Base-by-base conservation (phyloP, 179 eudicot species). In the Corrigiola litoralis region DNA sequence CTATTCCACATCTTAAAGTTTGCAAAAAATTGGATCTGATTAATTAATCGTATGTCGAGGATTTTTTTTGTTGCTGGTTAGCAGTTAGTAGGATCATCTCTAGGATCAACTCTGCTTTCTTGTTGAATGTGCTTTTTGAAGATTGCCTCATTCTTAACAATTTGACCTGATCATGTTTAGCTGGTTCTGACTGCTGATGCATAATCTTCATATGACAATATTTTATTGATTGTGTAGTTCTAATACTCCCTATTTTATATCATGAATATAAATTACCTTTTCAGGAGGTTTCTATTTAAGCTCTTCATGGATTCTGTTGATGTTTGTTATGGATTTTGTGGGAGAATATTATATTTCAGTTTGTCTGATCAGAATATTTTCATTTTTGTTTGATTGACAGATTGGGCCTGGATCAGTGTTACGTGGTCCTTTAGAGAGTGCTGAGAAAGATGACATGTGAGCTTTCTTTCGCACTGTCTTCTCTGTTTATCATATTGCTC, bases 381-480 rank as follows among this genome's bases (percentile, higher is more conserved):
- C 21, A 40, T 32, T 58, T 63, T 40, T 23, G 18, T 66, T 58
- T 55, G 37, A 27, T 81, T 78, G 60, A 50, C 27, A 94, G 99
- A 85, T 90, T 77, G 99, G 95, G 11, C 88, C 90, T 64, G 99
- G 99, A 75, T 82, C 99, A 40, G 36, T 80, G 58, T 68, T 94
- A 81, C 86, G 97, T 62, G 97, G 97, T 67, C 94, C 97, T 25
- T 62, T 86, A 59, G 74, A 90, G 75, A 86, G 84, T 79, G 79
- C 84, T 27, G 82, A 85, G 61, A 72, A 73, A 46, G 76, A 71
- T 62, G 61, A 70, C 36, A 72, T 79, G 99, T 94, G 80, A 77
- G 92, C 69, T 45, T 56, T 36, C 6, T 28, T 67, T 34, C 38
- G 31, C 24, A 13, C 38, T 14, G 28, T 20, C 17, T 2, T 37